A percentile compares a stretch with the other conserved stretches of the same genome.
phyloP scores from a whole-genome alignment of 306 rosid species.

The Sophora flavescens region DNA sequence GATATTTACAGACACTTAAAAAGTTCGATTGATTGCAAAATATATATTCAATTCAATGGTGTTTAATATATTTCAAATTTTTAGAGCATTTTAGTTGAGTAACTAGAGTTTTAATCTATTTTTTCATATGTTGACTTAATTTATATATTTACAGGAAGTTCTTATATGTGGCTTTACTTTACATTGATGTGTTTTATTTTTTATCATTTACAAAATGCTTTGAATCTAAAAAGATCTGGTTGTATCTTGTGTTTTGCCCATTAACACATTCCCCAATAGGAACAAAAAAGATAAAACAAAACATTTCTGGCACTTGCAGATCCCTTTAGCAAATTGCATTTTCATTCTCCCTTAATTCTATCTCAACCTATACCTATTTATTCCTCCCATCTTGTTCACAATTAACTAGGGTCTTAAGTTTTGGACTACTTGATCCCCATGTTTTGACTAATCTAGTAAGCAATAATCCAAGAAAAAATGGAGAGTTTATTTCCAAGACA shows the following conservation, averaged over 20 bases:
- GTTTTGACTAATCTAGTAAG: constrained; percentile 21
- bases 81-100: background rate
- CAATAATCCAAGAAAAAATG: background rate
- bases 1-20: constrained; percentile 10
- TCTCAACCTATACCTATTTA: constrained; percentile 27
- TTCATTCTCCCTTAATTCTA: background rate
- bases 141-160: constrained; percentile 2
- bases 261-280: background rate
- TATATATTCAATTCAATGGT: background rate
- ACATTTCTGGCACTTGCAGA: constrained; percentile 16
- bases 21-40: background rate
- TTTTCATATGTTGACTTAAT: background rate
- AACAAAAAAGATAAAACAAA: background rate
- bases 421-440: constrained; percentile 4
- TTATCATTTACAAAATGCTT: background rate
- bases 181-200: background rate
- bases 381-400: constrained; percentile 9
- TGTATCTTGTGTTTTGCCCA: constrained; percentile 2
- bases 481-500: background rate
- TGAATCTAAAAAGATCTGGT: background rate
- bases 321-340: background rate
- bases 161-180: constrained; percentile 4
- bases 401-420: constrained; percentile 2
- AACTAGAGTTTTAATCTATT: background rate
- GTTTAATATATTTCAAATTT: background rate